These are phyloP conservation scores for Angophora floribunda DNA, from an alignment of 345 rosid species.

Conservation along the genomic window DNA sequence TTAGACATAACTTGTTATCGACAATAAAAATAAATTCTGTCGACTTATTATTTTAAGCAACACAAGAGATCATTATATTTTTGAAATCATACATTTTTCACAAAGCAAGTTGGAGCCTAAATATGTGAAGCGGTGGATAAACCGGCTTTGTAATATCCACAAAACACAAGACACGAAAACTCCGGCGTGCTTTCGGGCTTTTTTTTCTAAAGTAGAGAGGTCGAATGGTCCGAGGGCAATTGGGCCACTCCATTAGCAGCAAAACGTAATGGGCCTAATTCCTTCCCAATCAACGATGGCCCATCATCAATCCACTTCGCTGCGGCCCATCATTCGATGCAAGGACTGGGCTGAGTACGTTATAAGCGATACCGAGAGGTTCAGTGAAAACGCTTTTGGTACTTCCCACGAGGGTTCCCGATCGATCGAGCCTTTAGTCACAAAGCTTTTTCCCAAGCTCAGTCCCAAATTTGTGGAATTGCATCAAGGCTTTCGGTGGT, in stretches of 20 bases:
- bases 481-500: neutral
- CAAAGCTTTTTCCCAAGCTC: neutral
- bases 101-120: neutral
- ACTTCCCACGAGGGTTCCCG: neutral
- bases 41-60: rapidly evolving
- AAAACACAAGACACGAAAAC: neutral
- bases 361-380: neutral
- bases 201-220: neutral
- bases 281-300: neutral
- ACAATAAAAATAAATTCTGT: neutral
- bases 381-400: neutral
- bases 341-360: neutral
- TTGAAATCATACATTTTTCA: neutral
- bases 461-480: neutral
- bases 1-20: neutral
- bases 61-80: neutral
- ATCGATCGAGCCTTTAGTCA: neutral
- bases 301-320: neutral
- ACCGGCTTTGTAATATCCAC: neutral
- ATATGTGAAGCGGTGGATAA: neutral
- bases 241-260: neutral
- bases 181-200: neutral
- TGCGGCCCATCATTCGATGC: neutral
- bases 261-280: neutral
- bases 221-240: neutral